Evolutionary conservation across 148 eudicot species (phyloP), one percentile per base, ranked within the genome.

Genomic region (Fagopyrum esculentum): DNA sequence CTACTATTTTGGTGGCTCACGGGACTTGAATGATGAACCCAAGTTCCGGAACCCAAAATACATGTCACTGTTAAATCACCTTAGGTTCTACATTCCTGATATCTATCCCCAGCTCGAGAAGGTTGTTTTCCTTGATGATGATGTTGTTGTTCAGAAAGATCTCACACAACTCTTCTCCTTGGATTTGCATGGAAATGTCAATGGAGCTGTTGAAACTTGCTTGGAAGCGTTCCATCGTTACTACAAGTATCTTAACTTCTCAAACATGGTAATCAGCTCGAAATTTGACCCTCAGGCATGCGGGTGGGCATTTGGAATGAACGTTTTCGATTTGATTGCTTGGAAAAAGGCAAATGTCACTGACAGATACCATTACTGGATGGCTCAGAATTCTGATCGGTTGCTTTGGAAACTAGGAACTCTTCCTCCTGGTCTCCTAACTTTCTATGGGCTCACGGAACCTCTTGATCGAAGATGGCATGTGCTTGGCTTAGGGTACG

Each of bases 31-130:
- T 43, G 73, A 30, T 15, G 73, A 76, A 17, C 61, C 78, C 43
- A 81, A 78, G 71, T 81, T 59, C 46, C 69, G 76, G 17, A 81
- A 81, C 75, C 84, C 84, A 11, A 78, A 78, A 48, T 78, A 81
- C 57, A 17, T 55, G 13, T 81, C 81, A 26, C 17, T 68, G n/a
- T 9, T 76, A 71, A 66, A 76, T 22, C 78, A 76, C 61, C 73
- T 76, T 19, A 51, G 73, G 49, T 76, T 76, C 52, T 76, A 76
- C 60, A 68, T 76, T 22, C 78, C 78, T 5, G 73, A 76, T 6
- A 76, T 76, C 7, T 76, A 49, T 45, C 78, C 78, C 6, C 73
- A 76, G 16, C 78, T 76, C 0, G 78, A 76, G 63, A 76, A 76
- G 49, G 73, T 76, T 6, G 73, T 76, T 30, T 76, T 66, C 10